Conservation (phyloP, 805 yeast species). For the Wickerhamiella brachini region DNA sequence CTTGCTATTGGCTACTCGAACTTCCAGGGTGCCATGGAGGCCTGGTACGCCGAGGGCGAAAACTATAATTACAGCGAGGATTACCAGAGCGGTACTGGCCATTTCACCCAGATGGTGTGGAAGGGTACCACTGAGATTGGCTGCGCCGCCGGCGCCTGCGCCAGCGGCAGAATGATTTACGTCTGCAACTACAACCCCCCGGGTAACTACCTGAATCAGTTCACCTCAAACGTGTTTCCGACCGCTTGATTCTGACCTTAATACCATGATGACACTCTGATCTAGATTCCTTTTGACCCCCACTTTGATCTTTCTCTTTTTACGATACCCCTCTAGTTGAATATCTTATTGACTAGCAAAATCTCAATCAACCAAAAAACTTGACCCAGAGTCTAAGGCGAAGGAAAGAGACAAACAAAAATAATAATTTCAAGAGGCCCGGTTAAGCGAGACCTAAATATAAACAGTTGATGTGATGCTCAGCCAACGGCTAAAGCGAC, state of each 20-base stretch:
- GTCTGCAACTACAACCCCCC: conserved; percentile 56
- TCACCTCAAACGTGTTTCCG: conserved; percentile 12
- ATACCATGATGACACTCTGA: too few relatives aligned
- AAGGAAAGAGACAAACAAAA: too few relatives aligned
- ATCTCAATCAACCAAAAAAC: too few relatives aligned
- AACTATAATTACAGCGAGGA: conserved; percentile 36
- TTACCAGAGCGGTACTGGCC: conserved; percentile 35
- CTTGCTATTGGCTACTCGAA: conserved; percentile 49
- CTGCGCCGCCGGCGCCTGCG: conserved; percentile 35
- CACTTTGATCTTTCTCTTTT: too few relatives aligned
- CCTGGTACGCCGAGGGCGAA: conserved; percentile 54
- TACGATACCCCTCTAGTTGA: too few relatives aligned
- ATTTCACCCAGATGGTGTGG: conserved; percentile 70
- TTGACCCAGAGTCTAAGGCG: too few relatives aligned
- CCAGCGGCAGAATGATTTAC: conserved; percentile 36
- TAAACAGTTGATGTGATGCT: neutral
- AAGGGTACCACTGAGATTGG: conserved; percentile 41
- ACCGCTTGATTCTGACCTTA: neutral
- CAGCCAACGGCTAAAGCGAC: neutral
- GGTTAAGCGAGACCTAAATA: neutral
- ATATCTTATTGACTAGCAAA: neutral
- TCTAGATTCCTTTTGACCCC: too few relatives aligned
- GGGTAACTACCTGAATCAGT: conserved; percentile 40
- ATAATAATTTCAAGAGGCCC: neutral
- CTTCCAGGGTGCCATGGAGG: conserved; percentile 38